A percentile compares a stretch with the other conserved stretches of the same genome.
phyloP scores from a whole-genome alignment of 2,329 filamentous ascomycete species.

The Penicillium digitatum region DNA sequence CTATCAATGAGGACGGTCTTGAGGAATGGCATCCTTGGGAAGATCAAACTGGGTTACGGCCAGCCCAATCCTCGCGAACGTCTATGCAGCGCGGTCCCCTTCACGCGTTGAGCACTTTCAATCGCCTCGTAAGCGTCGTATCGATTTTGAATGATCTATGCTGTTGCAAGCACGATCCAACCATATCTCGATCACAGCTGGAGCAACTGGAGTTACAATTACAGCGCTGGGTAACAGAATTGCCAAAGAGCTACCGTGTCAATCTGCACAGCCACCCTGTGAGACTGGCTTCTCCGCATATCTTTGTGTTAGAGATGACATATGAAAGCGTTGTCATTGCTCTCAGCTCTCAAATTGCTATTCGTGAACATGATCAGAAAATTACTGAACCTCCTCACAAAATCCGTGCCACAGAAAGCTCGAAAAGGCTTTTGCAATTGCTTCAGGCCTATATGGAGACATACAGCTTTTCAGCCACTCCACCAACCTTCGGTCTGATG shows the following conservation, averaged over 20 bases:
- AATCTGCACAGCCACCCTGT: constrained; percentile 25
- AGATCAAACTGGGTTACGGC: constrained; percentile 42
- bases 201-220: constrained; percentile 31
- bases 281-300: constrained; percentile 30
- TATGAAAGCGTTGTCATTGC: constrained; percentile 29
- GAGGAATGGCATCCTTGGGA: constrained; percentile 74
- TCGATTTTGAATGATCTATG: constrained; percentile 35
- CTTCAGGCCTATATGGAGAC: constrained; percentile 40
- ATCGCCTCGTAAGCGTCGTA: constrained; percentile 45
- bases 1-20: constrained; percentile 60
- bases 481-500: constrained; percentile 42
- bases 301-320: constrained; percentile 35
- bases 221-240: constrained; percentile 31
- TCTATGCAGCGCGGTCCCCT: constrained; percentile 40
- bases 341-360: constrained; percentile 27
- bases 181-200: constrained; percentile 23
- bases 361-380: constrained; percentile 23
- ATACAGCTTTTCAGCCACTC: constrained; percentile 40
- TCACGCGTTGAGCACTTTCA: constrained; percentile 52
- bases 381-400: constrained; percentile 19
- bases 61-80: constrained; percentile 23
- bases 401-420: constrained; percentile 34
- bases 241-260: constrained; percentile 32
- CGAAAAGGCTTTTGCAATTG: constrained; percentile 34
- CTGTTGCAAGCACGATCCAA: constrained; percentile 23